Percentiles rank a stretch among this genome's conserved stretches.
These are phyloP conservation scores for Gentiana macrophylla DNA, from an alignment of 257 asterid species.

Conservation along the genomic window DNA sequence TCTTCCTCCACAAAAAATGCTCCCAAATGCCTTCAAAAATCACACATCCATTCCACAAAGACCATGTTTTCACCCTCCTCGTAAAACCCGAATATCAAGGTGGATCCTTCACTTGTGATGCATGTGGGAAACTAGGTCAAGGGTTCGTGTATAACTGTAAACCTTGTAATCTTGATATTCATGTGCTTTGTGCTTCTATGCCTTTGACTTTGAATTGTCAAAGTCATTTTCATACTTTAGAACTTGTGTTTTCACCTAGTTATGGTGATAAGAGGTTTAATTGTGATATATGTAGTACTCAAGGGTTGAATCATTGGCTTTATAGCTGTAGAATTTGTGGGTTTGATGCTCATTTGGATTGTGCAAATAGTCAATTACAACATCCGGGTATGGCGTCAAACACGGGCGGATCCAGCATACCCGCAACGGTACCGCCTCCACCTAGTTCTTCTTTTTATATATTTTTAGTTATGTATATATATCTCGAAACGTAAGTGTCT, in stretches of 20 bases:
- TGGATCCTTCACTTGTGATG: conserved; percentile 37
- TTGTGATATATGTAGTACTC: conserved; percentile 35
- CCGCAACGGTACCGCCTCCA: not conserved
- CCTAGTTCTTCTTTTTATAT: no score
- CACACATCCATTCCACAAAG: conserved; percentile 42
- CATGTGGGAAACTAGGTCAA: conserved; percentile 24
- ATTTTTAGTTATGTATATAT: no score
- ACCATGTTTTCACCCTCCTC: conserved; percentile 29
- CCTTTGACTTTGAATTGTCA: conserved; percentile 21
- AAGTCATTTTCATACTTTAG: conserved; percentile 34
- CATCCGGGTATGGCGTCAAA: not conserved
- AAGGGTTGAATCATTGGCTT: conserved; percentile 38
- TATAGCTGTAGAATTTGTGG: conserved; percentile 39
- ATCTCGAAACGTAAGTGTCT: no score
- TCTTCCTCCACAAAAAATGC: conserved; percentile 42
- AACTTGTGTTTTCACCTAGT: conserved; percentile 30
- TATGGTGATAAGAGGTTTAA: conserved; percentile 20
- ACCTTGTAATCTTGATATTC: conserved; percentile 39
- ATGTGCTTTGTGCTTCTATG: conserved; percentile 33
- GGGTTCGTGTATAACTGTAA: conserved; percentile 50
- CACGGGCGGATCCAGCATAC: conserved; percentile 13
- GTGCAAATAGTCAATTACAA: conserved; percentile 16
- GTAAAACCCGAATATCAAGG: conserved; percentile 28
- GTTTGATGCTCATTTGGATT: conserved; percentile 50
- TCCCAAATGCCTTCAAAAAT: conserved; percentile 39